A percentile compares a stretch with the other conserved stretches of the same genome.
Evolutionary conservation across 257 asterid species (phyloP).

Genomic region (Solanum appendiculatum): DNA sequence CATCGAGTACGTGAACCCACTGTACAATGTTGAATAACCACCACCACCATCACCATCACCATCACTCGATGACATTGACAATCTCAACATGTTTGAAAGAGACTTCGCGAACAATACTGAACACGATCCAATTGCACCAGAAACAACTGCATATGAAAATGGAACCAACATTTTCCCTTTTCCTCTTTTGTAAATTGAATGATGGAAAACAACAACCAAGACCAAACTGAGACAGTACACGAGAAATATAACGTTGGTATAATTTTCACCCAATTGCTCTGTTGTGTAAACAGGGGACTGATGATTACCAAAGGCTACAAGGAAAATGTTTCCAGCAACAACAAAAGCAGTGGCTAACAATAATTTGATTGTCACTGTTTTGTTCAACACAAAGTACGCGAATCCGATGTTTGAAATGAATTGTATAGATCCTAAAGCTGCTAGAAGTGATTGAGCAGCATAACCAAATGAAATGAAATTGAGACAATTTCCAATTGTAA

Average conservation of each 20-base stretch:
- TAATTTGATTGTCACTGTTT: conserved; percentile 65
- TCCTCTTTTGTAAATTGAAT: conserved; percentile 46
- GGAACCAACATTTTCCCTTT: conserved; percentile 82
- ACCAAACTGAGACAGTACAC: conserved; percentile 68
- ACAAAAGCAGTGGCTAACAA: conserved; percentile 81
- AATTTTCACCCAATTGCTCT: conserved; percentile 85
- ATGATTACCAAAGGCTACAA: conserved; percentile 98
- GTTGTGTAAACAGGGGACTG: conserved; percentile 93
- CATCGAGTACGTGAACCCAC: conserved; percentile 86
- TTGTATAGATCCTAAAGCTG: conserved; percentile 93
- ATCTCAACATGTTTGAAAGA: conserved; percentile 81
- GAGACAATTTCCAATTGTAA: conserved; percentile 78
- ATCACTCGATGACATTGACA: conserved; percentile 40
- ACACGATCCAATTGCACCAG: conserved; percentile 94
- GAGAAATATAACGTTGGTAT: conserved; percentile 57
- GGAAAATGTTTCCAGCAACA: conserved; percentile 91
- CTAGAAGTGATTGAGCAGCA: conserved; percentile 99
- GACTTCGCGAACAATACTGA: conserved; percentile 91
- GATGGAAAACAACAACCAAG: conserved; percentile 51
- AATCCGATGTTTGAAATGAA: conserved; percentile 87
- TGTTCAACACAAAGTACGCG: conserved; percentile 67
- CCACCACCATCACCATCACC: conserved; percentile 19
- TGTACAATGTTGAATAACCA: conserved; percentile 58
- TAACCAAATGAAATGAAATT: conserved; percentile 94
- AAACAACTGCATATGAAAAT: conserved; percentile 81